Evolutionary conservation across 1,284 basidiomycete species (phyloP).

Genomic region (Sutorius eximius): DNA sequence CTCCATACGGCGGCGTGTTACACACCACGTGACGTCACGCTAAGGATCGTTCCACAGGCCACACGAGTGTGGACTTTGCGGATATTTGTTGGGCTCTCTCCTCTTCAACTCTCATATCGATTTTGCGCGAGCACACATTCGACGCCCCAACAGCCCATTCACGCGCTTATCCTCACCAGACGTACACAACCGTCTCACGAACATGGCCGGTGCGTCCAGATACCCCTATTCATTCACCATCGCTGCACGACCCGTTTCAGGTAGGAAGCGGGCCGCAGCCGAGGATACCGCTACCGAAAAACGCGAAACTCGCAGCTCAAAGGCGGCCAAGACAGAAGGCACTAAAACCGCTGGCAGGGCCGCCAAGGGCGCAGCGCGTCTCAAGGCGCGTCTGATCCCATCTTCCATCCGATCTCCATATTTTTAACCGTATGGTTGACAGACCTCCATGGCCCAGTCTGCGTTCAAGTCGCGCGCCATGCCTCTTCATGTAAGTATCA

Average conservation of each 20-base stretch:
- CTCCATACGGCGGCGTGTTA: conserved; percentile 15
- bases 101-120: conserved; percentile 16
- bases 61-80: conserved; percentile 21
- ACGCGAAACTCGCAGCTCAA: conserved; percentile 46
- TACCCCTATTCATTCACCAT: conserved; percentile 17
- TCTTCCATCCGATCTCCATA: background rate
- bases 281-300: conserved; percentile 39
- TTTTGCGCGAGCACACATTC: background rate
- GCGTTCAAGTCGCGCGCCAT: conserved; percentile 64
- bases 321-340: conserved; percentile 48
- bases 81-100: conserved; percentile 26
- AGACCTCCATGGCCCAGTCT: conserved; percentile 49
- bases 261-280: conserved; percentile 49
- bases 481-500: conserved; percentile 67
- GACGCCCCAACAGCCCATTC: background rate
- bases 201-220: conserved; percentile 35
- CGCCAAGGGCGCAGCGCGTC: conserved; percentile 43
- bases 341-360: conserved; percentile 27
- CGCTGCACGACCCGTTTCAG: conserved; percentile 24
- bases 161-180: background rate
- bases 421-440: background rate
- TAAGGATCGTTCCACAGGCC: conserved; percentile 9
- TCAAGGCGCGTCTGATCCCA: conserved; percentile 24
- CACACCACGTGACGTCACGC: conserved; percentile 31
- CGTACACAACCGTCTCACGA: background rate